A percentile compares a stretch with the other conserved stretches of the same genome.
These are phyloP conservation scores for Naganishia antarctica DNA, from an alignment of 768 basidiomycete genomes.

Conservation along the genomic window DNA sequence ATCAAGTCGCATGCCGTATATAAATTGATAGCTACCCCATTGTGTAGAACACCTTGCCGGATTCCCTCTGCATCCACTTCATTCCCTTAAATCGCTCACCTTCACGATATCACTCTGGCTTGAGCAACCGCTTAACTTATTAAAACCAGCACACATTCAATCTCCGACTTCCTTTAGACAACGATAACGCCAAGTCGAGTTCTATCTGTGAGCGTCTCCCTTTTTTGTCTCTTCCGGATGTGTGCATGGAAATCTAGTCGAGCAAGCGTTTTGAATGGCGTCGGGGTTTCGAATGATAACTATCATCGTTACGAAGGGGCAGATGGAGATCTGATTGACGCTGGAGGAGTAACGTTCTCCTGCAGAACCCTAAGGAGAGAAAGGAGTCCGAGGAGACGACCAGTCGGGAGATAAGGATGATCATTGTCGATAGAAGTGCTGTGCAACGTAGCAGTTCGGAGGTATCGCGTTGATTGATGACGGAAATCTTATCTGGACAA, in stretches of 20 bases:
- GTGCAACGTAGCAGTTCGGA: background rate
- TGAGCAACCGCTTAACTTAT: no score
- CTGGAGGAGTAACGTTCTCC: background rate
- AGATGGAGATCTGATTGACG: background rate
- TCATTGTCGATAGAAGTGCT: background rate
- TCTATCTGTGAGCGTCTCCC: conserved; percentile 7
- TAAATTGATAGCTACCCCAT: no score
- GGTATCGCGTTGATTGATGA: background rate
- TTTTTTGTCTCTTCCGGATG: background rate
- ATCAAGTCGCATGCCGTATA: no score
- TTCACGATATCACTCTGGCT: no score
- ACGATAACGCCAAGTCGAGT: conserved; percentile 3
- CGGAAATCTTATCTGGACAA: conserved; percentile 3
- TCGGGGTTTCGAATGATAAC: no score
- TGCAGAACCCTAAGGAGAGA: background rate
- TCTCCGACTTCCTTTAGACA: background rate
- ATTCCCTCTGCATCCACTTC: no score
- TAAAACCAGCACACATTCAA: no score
- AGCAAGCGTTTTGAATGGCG: no score
- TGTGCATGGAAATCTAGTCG: background rate
- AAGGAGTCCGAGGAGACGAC: background rate
- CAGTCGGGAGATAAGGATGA: conserved; percentile 2
- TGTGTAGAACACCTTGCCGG: no score
- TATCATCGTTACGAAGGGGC: no score
- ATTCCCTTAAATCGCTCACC: no score